Conservation (phyloP, 164 flowering plant genomes). For the Kalanchoe fedtschenkoi region DNA sequence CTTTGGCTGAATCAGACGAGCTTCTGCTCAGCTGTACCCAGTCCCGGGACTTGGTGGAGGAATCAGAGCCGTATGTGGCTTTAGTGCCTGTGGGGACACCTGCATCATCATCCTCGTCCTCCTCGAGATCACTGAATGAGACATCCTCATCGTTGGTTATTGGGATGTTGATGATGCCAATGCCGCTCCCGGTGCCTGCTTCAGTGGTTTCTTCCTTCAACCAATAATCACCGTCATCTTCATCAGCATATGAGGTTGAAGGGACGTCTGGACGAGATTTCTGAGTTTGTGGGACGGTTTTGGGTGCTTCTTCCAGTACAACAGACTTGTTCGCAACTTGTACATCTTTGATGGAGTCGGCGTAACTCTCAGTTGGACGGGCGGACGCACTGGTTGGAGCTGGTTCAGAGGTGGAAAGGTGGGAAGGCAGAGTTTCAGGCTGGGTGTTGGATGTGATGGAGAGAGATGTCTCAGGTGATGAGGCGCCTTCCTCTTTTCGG, state of each 20-base stretch:
- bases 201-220: slow-evolving; percentile 49
- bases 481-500: slow-evolving; percentile 13
- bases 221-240: slow-evolving; percentile 67
- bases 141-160: slow-evolving; percentile 51
- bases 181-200: slow-evolving; percentile 16
- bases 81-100: slow-evolving; percentile 28
- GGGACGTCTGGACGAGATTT: slow-evolving; percentile 12
- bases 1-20: slow-evolving; percentile 30
- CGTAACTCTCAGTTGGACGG: slow-evolving; percentile 41
- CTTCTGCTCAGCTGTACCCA: slow-evolving; percentile 64
- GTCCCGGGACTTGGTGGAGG: slow-evolving; percentile 47
- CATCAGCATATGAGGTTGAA: slow-evolving; percentile 18
- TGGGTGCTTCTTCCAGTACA: slow-evolving; percentile 26
- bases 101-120: slow-evolving; percentile 65
- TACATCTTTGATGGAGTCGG: slow-evolving; percentile 31
- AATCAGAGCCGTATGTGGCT: slow-evolving; percentile 31
- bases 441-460: slow-evolving; percentile 22
- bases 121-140: slow-evolving; percentile 87
- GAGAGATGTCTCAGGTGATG: slow-evolving; percentile 27
- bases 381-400: slow-evolving; percentile 6
- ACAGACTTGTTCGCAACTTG: slow-evolving; percentile 53
- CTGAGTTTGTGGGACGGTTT: slow-evolving; percentile 8
- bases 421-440: slow-evolving; percentile 15
- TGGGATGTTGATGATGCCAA: slow-evolving; percentile 26
- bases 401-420: slow-evolving; percentile 19